Base-by-base conservation (phyloP, 2,329 filamentous ascomycete genomes). In the Fusarium bulbicola region DNA sequence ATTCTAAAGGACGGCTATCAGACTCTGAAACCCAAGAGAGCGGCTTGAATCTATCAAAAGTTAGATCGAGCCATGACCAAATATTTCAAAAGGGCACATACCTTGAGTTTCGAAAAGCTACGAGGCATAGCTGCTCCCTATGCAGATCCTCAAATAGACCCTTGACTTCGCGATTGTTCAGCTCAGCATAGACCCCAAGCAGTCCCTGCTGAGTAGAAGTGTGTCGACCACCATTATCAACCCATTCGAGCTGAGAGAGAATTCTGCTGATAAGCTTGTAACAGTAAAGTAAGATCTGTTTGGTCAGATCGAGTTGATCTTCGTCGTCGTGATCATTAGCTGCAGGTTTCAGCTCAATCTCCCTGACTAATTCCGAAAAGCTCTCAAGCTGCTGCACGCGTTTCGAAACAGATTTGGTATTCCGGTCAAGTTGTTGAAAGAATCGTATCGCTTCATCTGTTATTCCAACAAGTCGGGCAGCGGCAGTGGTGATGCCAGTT, bases 391-490 rank as follows among this genome's bases (percentile, higher is more conserved):
- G 49, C 11, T 42, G 46, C 3, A 46, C 54, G 2, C 43, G 37
- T 12, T 45, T 50, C 8, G 20, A 6, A 2, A 40, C 56, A 13
- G 45, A 45, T 1, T 52, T 43, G 7, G 36, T 28, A 26, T 10
- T 26, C 3, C 11, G 4, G 24, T 63, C 15, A 9, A 68, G 34
- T 37, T 34, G 43, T 5, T 56, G 64, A 12, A 68, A 63, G 34
- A 63, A 68, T 16, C 58, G 28, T 2, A 46, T 40, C 10, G 66
- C 64, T 57, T 68, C 64, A 6, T 68, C 66, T 40, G 12, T 8
- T 28, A 56, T 63, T 36, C 66, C 57, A 15, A 32, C 49, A 18
- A 68, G 37, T 34, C 49, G 64, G 16, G 43, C 54, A 18, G 64
- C 64, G 6, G 64, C 57, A 46, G 20, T 24, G 7, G 43, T 63